Conservation (phyloP, 257 asterid genomes). For the Penstemon eatonii region DNA sequence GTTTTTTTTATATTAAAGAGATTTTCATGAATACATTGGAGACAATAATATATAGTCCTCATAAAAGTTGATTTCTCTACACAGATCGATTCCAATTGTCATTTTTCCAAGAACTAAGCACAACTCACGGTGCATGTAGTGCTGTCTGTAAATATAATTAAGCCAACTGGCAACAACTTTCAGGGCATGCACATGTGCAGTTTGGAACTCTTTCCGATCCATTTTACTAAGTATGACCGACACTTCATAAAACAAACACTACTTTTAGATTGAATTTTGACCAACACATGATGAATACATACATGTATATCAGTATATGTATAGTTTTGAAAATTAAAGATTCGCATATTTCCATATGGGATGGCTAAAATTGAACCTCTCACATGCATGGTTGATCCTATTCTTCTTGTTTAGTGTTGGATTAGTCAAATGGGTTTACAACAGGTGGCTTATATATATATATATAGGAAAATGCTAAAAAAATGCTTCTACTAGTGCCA, state of each 20-base stretch:
- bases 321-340: conserved; percentile 20
- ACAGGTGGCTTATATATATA: conserved; percentile 28
- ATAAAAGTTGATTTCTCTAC: neutral
- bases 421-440: conserved; percentile 30
- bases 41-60: no score
- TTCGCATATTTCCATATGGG: conserved; percentile 21
- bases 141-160: neutral
- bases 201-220: conserved; percentile 5
- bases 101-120: conserved; percentile 1
- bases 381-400: conserved; percentile 34
- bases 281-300: conserved; percentile 6
- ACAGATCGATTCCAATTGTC: conserved; percentile 2
- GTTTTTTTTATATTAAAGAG: no score
- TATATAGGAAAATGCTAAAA: no score
- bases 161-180: conserved; percentile 35
- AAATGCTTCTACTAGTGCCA: no score
- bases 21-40: no score
- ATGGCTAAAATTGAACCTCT: neutral
- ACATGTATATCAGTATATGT: neutral
- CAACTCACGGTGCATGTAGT: conserved; percentile 9
- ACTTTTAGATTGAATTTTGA: conserved; percentile 24
- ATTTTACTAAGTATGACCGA: conserved; percentile 28
- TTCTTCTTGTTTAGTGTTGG: neutral
- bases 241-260: conserved; percentile 25
- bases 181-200: conserved; percentile 30